Evolutionary conservation across 306 rosid species (phyloP).

Genomic region (Senna tora): DNA sequence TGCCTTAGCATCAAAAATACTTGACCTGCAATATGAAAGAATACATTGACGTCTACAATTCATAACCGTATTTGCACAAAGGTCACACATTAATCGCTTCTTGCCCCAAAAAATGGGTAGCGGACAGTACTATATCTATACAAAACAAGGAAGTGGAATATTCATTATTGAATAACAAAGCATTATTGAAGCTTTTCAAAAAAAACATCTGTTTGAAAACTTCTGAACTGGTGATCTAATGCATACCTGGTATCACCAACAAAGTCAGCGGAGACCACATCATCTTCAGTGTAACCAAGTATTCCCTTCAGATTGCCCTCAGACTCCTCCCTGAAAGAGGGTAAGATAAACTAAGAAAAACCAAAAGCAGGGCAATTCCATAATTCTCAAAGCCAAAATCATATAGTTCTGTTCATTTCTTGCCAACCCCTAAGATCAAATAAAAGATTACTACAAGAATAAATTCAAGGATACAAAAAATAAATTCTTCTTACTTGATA

Average conservation of each 20-base stretch:
- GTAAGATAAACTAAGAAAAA: background rate
- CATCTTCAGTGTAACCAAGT: conserved; percentile 79
- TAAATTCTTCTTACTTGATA: conserved; percentile 59
- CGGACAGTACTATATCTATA: background rate
- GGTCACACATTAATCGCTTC: background rate
- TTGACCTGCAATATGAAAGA: conserved; percentile 55
- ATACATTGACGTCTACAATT: background rate
- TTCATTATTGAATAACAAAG: too few species aligned
- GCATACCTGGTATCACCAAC: conserved; percentile 68
- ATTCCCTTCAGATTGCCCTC: conserved; percentile 78
- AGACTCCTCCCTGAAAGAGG: conserved; percentile 67
- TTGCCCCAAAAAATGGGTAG: background rate
- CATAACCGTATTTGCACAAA: background rate
- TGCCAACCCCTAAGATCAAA: background rate
- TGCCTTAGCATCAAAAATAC: conserved; percentile 78
- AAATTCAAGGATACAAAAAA: background rate
- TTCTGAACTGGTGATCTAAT: background rate
- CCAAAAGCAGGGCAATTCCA: background rate
- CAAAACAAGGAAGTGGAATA: background rate
- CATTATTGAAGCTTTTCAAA: too few species aligned
- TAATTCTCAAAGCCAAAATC: background rate
- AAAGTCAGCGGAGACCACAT: conserved; percentile 73
- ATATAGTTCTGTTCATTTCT: background rate
- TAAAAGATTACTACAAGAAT: background rate
- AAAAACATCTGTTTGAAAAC: background rate